Percentiles rank a stretch among this genome's conserved stretches.
Evolutionary conservation across 768 basidiomycete genomes (phyloP).

Genomic region (Coprinopsis cinerea): DNA sequence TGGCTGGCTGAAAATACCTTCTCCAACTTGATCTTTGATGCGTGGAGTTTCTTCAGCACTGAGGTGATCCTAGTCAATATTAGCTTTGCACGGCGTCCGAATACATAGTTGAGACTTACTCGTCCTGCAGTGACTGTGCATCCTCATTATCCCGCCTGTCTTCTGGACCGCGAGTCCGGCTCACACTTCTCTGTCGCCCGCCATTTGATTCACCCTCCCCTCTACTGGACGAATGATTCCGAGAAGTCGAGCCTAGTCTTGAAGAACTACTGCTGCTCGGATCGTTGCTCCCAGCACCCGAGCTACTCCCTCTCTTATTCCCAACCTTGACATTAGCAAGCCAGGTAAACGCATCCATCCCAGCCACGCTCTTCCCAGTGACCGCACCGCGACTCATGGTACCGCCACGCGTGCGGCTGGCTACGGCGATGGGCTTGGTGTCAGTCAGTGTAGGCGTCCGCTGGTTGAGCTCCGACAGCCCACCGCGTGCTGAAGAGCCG

Average conservation of each 20-base stretch:
- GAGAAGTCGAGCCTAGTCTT: conserved; percentile 41
- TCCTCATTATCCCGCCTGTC: conserved; percentile 28
- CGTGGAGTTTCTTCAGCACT: conserved; percentile 58
- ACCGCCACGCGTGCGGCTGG: conserved; percentile 25
- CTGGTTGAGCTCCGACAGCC: conserved; percentile 6
- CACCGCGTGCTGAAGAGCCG: conserved; percentile 17
- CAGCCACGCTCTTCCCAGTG: conserved; percentile 42
- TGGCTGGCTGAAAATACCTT: conserved; percentile 43
- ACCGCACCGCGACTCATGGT: conserved; percentile 46
- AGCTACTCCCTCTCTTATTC: conserved; percentile 47
- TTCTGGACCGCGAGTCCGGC: conserved; percentile 31
- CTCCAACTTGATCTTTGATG: conserved; percentile 77
- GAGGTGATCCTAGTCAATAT: conserved; percentile 54
- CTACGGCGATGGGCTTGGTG: conserved; percentile 9
- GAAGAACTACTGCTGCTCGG: conserved; percentile 41
- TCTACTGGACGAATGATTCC: conserved; percentile 20
- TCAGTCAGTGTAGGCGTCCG: conserved; percentile 8
- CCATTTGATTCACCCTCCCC: conserved; percentile 16
- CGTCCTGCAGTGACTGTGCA: conserved; percentile 30
- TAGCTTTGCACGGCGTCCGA: background rate
- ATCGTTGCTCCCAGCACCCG: conserved; percentile 42
- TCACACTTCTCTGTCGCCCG: conserved; percentile 41
- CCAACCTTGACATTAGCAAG: conserved; percentile 68
- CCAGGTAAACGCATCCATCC: conserved; percentile 69
- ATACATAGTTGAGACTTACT: background rate